Evolutionary conservation across 2,329 filamentous ascomycete species (phyloP), one percentile per base, ranked within the genome.

Genomic region (Fusarium fracticaudum): DNA sequence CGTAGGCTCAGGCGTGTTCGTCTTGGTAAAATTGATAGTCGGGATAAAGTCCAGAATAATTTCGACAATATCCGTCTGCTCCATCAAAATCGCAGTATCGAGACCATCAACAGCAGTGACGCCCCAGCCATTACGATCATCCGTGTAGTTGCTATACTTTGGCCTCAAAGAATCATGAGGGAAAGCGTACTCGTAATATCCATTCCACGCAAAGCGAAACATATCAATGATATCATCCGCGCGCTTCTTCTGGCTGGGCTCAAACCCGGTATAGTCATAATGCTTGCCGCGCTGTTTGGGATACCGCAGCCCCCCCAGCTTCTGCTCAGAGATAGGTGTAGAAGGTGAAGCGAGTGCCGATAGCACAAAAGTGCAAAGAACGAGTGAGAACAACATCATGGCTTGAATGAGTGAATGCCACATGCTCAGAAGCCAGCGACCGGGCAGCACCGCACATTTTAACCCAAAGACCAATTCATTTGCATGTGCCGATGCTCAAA

Each of bases 191-290:
- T 24, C 51, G 13, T 68, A 67, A 1, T 69, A 69, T 2, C 67
- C 67, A 22, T 69, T 40, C 67, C 64, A 69, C 18, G 67, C 67
- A 20, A 69, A 69, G 10, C 64, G 64, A 29, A 69, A 69, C 67
- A 69, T 69, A 0, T 69, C 50, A 37, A 69, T 18, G 7, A 69
- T 67, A 45, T 48, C 64, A 24, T 64, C 63, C 18, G 63, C 63
- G 24, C 63, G 59, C 37, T 47, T 70, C 6, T 35, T 53, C 40
- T 70, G 64, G 33, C 47, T 57, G 8, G 51, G 64, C n/a, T 70
- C 64, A 41, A 69, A 69, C 10, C 41, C n/a, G 7, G 64, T 70
- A 40, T 70, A 69, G 45, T 69, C 67, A 69, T 64, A 65, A 26
- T 54, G 40, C 11, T 22, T 61, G 11, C 63, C 59, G 8, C 63